Evolutionary conservation across 768 basidiomycete genomes (phyloP).

Genomic region (Mycena rebaudengoi): DNA sequence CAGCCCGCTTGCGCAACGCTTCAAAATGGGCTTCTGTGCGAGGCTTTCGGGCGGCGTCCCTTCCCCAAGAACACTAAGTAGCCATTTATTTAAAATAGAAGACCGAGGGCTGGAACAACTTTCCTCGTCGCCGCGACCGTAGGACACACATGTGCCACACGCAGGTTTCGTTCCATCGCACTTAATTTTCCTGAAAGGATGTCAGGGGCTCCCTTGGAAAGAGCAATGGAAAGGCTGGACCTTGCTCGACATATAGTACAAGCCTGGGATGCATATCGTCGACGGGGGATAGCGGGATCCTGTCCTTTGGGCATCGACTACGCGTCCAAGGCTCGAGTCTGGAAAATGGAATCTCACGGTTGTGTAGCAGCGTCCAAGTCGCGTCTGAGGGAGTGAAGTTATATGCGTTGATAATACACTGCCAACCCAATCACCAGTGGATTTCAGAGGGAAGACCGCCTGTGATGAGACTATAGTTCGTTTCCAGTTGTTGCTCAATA

Average conservation of each 20-base stretch:
- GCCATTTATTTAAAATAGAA: too few species aligned
- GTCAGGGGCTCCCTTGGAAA: not conserved
- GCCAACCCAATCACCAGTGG: too few species aligned
- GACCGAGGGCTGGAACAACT: too few species aligned
- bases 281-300: not conserved
- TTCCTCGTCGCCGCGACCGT: conserved; percentile 17
- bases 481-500: too few species aligned
- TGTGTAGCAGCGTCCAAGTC: too few species aligned
- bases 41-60: conserved; percentile 5
- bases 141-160: conserved; percentile 19
- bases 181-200: conserved; percentile 24
- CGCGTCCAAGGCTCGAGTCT: too few species aligned
- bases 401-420: too few species aligned
- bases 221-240: not conserved
- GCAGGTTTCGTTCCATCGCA: conserved; percentile 26
- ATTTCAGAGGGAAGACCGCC: too few species aligned
- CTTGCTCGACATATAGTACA: conserved; percentile 12
- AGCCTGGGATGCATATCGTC: conserved; percentile 1
- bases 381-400: too few species aligned
- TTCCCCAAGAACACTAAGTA: conserved; percentile 23
- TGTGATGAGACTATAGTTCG: too few species aligned
- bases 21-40: conserved; percentile 26
- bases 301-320: conserved; percentile 12
- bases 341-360: too few species aligned
- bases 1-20: conserved; percentile 16